A percentile compares a stretch with the other conserved stretches of the same genome.
Conservation (phyloP, 345 rosid genomes). For the Pugionium cornutum region DNA sequence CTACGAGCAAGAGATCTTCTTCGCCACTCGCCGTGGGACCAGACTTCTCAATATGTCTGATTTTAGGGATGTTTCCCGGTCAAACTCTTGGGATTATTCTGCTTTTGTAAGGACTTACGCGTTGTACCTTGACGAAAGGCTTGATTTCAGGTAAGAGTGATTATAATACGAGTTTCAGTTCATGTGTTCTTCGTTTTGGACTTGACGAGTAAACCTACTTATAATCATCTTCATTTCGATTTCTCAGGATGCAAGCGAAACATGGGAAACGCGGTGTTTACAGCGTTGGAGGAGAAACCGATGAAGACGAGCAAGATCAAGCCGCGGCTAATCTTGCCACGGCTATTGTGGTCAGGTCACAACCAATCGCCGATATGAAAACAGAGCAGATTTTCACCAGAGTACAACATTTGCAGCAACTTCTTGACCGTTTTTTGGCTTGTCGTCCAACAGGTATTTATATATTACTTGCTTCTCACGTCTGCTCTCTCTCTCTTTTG, state of each 20-base stretch:
- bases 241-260: slow-evolving; percentile 52
- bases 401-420: slow-evolving; percentile 72
- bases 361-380: slow-evolving; percentile 64
- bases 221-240: background rate
- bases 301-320: slow-evolving; percentile 32
- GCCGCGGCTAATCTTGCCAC: slow-evolving; percentile 26
- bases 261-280: slow-evolving; percentile 57
- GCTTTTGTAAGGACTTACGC: slow-evolving; percentile 85
- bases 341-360: slow-evolving; percentile 38
- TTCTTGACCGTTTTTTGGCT: slow-evolving; percentile 78
- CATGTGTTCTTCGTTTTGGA: no score
- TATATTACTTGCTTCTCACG: background rate
- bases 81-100: slow-evolving; percentile 77
- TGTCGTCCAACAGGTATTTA: slow-evolving; percentile 81
- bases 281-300: slow-evolving; percentile 51
- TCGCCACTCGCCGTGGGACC: slow-evolving; percentile 82
- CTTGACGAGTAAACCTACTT: no score
- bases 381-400: slow-evolving; percentile 57
- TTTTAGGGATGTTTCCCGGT: slow-evolving; percentile 58
- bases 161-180: no score
- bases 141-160: slow-evolving; percentile 49
- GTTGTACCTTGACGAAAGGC: slow-evolving; percentile 69
- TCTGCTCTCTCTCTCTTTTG: slow-evolving; percentile 1
- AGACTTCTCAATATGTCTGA: slow-evolving; percentile 82
- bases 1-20: slow-evolving; percentile 86